phyloP scores from a whole-genome alignment of 306 rosid species.

The barrel medic (Medicago truncatula) region MtrunA17r5.0-ANR NC_053043.1:147001-147500 shows the following conservation, averaged over 20 bases:
- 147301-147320: slow-evolving; percentile 58
- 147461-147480: slow-evolving; percentile 56
- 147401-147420: slow-evolving; percentile 55
- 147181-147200: too few relatives aligned
- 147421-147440: slow-evolving; percentile 89
- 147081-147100: too few relatives aligned
- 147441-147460: slow-evolving; percentile 74
- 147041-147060: not conserved
- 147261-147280: slow-evolving; percentile 63
- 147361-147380: slow-evolving; percentile 91
- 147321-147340: slow-evolving; percentile 97
- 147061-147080: too few relatives aligned
- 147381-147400: slow-evolving; percentile 68
- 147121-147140: too few relatives aligned
- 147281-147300: slow-evolving; percentile 75
- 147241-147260: slow-evolving; percentile 63
- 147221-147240: slow-evolving; percentile 72
- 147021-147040: slow-evolving; percentile 58
- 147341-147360: slow-evolving; percentile 83
- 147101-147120: too few relatives aligned
- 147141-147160: too few relatives aligned
- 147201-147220: slow-evolving; percentile 58
- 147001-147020: slow-evolving; percentile 80
- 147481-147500: slow-evolving; percentile 46
- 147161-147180: too few relatives aligned